Evolutionary conservation across 2,329 filamentous ascomycete species (phyloP), one percentile per base, ranked within the genome.

Genomic region (Drechslerella dactyloides): DNA sequence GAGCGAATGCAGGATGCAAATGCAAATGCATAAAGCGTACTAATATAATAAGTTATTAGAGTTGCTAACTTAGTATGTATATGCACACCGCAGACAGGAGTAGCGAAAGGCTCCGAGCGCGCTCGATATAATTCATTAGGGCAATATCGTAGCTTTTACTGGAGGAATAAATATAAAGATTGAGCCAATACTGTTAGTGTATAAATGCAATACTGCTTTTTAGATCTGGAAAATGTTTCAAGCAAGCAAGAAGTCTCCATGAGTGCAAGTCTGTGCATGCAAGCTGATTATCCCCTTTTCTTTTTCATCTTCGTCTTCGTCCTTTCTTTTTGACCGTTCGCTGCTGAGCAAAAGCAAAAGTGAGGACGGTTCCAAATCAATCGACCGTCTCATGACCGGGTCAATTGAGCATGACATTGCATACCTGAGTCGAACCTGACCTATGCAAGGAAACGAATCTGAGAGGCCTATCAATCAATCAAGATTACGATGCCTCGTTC

Each of bases 351-450:
- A 52, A 42, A 56, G 24, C 11, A 35, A 40, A 51, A 37, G 23
- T 46, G 19, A 46, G 51, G 42, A 52, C 27, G 44, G 44, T 42
- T 53, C 46, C 46, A 51, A 52, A 46, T n/a, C 40, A 21, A 23
- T 15, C 21, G 15, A 19, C 15, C 58, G 58, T 70, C 66, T 60
- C 66, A 70, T 70, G 66, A 70, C 66, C 59, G n/a, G 66, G 66
- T 70, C 44, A 48, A 48, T 70, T 33, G 59, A 60, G 53, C 58
- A 52, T 52, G 59, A 70, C 54, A 60, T 59, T 62, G 62, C 66
- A 62, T 48, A 48, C 44, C 44, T 44, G 4, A 48, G 15, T 19
- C 21, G 44, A 19, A 19, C 44, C n/a, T 15, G 44, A 48, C 19
- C 44, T 48, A 55, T 63, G 59, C 59, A 50, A 63, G 51, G n/a